Conservation (phyloP, 257 asterid species). For the Fraxinus anomala region DNA sequence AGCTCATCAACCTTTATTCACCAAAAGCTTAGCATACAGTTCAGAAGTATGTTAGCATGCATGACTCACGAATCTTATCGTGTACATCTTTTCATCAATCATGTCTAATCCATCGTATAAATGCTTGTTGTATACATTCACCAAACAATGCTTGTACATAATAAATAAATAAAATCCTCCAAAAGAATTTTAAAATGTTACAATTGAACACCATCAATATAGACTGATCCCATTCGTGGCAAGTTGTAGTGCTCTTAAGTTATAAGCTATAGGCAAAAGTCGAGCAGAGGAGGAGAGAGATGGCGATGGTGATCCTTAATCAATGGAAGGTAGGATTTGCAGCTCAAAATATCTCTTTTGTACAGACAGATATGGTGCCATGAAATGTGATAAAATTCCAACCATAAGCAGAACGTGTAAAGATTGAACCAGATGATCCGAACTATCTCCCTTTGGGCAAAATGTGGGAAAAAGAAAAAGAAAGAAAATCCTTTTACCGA, state of each 20-base stretch:
- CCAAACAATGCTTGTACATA: background rate
- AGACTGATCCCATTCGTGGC: background rate
- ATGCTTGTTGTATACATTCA: background rate
- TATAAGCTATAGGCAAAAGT: background rate
- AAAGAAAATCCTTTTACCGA: background rate
- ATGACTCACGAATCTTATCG: background rate
- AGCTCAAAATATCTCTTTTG: background rate
- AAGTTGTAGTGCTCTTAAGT: background rate
- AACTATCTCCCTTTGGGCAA: background rate
- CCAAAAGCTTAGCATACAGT: background rate
- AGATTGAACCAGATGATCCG: background rate
- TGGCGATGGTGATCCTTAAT: background rate
- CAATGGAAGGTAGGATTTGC: background rate
- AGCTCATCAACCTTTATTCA: background rate
- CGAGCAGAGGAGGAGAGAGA: background rate
- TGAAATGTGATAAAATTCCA: background rate
- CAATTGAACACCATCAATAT: background rate
- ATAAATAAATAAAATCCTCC: background rate
- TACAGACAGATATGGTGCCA: background rate
- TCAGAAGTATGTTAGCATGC: background rate
- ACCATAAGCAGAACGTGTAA: background rate
- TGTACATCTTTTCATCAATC: background rate
- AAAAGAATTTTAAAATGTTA: background rate
- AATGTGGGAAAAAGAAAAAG: background rate
- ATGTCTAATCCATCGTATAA: background rate